Evolutionary conservation across 2,329 filamentous ascomycete genomes (phyloP), one percentile per base, ranked within the genome.

Genomic region (Ilyonectria mors-panacis): DNA sequence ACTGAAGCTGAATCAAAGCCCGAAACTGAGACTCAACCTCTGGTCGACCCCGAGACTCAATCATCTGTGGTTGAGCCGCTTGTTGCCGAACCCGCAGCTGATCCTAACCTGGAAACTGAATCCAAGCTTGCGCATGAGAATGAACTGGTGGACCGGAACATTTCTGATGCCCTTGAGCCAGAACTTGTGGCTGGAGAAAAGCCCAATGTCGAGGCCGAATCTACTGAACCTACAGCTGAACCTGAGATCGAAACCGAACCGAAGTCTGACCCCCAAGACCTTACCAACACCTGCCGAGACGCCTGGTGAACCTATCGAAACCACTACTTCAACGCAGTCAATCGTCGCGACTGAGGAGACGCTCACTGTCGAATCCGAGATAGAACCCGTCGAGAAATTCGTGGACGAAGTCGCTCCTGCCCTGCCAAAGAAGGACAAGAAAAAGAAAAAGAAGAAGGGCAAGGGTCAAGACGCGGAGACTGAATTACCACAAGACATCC

Each of bases 1-100:
- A 71, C 71, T 74, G 72, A 73, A 75, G 72, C 60, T 76, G 74
- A 76, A 75, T 68, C 74, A 57, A 73, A 76, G 70, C 69, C 63
- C 61, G 66, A 75, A 73, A 67, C 69, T 68, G 71, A 74, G 61
- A 73, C 63, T 60, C 73, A 73, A 73, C 62, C 66, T 69, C 47
- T 67, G 64, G 66, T 65, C 64, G 61, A 65, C 53, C 53, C 55
- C 59, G 61, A 65, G 65, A 61, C 26, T 58, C 65, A 66, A 69
- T 15, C 21, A 17, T 54, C 58, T 63, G 45, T 63, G 59, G 59
- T 67, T 53, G 70, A 70, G 62, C 59, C 33, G 61, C 57, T 66
- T 59, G 42, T 56, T 69, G 60, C 59, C 47, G 66, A 74, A 55
- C 54, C 45, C 53, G 26, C 67, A 66, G 53, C 59, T 73, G 70